Base-by-base conservation (phyloP, 768 basidiomycete species). In the Xerocomellus chrysenteron region DNA sequence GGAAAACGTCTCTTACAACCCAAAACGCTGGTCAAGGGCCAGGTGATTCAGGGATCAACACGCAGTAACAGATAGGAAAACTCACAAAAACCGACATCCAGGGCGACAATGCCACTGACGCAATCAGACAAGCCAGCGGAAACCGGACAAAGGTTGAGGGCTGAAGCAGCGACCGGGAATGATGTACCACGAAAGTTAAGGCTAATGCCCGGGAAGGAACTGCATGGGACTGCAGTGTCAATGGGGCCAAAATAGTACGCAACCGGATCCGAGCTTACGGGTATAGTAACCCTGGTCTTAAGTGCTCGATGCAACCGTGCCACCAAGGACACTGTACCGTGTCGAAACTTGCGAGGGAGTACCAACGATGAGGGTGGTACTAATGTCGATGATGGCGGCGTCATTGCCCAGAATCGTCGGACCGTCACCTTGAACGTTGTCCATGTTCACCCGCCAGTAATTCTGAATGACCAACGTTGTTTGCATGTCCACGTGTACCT, bases 1-100 rank as follows among this genome's bases (percentile, higher is more conserved):
- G 62, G 74, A 80, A 78, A 24, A 72, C 65, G 17, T 71, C 71
- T 3, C 73, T 71, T 10, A 73, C 26, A 36, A 72, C 55, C 72
- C 71, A 74, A 49, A 68, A 65, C 4, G 47, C 53, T 61, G 26
- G 13, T 43, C 21, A 39, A 28, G 9, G 10, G 8, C 12, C 21
- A 47, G 2, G 16, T 7, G 13, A 19, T 10, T 7, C 32, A 4
- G n/a, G 24, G 35, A 11, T 41, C 28, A 41, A 17, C 45, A 47
- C 5, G 41, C n/a, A n/a, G 16, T 21, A 28, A 30, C 3, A 3
- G n/a, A 28, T n/a, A 33, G 5, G 37, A 37, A 28, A 7, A 58
- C 60, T 50, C 24, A 61, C 60, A 50, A 26, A 5, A 0, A 36
- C 42, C 51, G 42, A 44, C 24, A 57, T 58, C 41, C 21, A 44